Evolutionary conservation across 2,329 filamentous ascomycete species (phyloP), one percentile per base, ranked within the genome.

Genomic region (Pyricularia sp.): DNA sequence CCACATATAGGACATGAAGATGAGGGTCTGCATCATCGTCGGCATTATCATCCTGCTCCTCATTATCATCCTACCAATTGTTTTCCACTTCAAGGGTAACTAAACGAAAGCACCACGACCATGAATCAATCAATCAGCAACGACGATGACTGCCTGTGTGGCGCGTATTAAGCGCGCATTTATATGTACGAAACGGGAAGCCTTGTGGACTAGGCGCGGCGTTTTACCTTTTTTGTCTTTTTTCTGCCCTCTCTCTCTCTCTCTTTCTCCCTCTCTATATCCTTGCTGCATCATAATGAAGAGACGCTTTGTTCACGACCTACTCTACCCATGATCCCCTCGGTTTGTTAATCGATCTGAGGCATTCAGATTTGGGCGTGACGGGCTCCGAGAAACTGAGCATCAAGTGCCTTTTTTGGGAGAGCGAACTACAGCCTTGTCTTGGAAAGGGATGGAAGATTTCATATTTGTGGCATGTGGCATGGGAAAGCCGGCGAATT

Each of bases 21-120:
- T 99, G 94, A 88, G 94, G 77, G 94, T 97, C 83, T 97, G 93
- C 80, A 82, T 99, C 71, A 89, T 96, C 74, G 83, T 88, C 66
- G 94, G 93, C 73, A 89, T 99, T 78, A 89, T 97, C 76, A 84
- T 97, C 71, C 83, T 99, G 71, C 84, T 99, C 70, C 81, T 96
- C 71, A 85, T 99, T 77, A 97, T 99, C 76, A 94, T 99, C 74
- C 87, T 97, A 71, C 94, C 94, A 8, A 60, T 64, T 26, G 62
- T 44, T 30, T 10, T 64, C 22, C 62, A 63, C 44, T 55, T 63
- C 62, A 63, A 28, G 40, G 26, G 35, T 13, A 63, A 12, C 22
- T 31, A 33, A 44, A 28, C 40, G 28, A 57, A 31, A 24, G 26
- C 26, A 57, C 10, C 7, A 63, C 3, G 62, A 19, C 13, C 26